These are phyloP conservation scores for Botrytis fabae DNA, from an alignment of 2,329 filamentous ascomycete genomes.

Conservation along the genomic window DNA sequence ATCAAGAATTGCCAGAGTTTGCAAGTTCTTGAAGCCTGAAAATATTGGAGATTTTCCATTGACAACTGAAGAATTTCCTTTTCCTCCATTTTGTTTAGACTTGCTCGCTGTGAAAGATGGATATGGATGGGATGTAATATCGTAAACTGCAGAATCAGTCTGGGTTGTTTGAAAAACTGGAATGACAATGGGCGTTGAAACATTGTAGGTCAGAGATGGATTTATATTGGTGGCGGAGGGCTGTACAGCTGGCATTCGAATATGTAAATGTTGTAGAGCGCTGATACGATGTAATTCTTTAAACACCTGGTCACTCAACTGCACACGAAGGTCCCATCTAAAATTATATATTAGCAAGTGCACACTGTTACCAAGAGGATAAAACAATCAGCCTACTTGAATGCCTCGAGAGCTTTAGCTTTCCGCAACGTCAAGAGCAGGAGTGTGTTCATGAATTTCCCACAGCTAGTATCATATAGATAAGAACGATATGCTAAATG, in stretches of 20 bases:
- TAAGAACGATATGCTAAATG: slow-evolving; percentile 56
- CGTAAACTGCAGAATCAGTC: not conserved
- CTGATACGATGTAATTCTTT: slow-evolving; percentile 55
- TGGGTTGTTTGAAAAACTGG: not conserved
- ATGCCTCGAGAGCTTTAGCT: slow-evolving; percentile 55
- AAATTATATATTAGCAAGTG: slow-evolving; percentile 12
- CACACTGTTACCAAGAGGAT: not conserved
- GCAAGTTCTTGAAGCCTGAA: slow-evolving; percentile 57
- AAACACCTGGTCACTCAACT: slow-evolving; percentile 60
- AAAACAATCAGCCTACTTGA: slow-evolving; percentile 47
- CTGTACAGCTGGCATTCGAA: slow-evolving; percentile 60
- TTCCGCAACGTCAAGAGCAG: slow-evolving; percentile 57
- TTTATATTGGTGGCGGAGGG: not conserved
- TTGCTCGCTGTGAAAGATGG: slow-evolving; percentile 21
- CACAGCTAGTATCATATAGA: slow-evolving; percentile 55
- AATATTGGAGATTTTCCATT: slow-evolving; percentile 49
- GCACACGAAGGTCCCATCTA: slow-evolving; percentile 65
- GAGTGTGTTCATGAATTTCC: slow-evolving; percentile 64
- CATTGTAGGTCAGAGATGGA: not conserved
- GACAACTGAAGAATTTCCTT: slow-evolving; percentile 9
- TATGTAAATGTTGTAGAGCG: slow-evolving; percentile 54
- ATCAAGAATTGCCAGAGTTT: slow-evolving; percentile 56
- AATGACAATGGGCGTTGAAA: not conserved
- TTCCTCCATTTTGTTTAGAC: slow-evolving; percentile 24
- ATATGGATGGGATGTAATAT: slow-evolving; percentile 5